A percentile compares a stretch with the other conserved stretches of the same genome.
These are phyloP conservation scores for Aspergillus tanneri DNA, from an alignment of 2,329 filamentous ascomycete species.

Conservation along the genomic window DNA sequence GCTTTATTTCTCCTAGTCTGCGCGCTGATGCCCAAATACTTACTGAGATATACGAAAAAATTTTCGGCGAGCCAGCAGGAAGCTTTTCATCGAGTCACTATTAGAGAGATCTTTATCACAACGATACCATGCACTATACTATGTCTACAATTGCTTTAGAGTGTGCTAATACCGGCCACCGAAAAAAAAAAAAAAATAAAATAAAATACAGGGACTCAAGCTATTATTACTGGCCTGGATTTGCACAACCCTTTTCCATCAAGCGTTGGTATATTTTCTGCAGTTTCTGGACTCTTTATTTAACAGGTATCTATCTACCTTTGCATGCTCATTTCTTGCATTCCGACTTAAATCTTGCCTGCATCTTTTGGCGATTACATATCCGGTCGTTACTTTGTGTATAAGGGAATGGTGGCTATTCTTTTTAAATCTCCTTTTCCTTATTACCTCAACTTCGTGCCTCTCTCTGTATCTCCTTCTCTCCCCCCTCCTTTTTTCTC, in stretches of 20 bases:
- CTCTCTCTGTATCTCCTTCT: constrained; percentile 1
- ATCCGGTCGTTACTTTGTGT: neutral
- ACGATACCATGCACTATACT: neutral
- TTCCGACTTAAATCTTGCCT: too few relatives aligned
- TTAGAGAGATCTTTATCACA: neutral
- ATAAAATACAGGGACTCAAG: too few relatives aligned
- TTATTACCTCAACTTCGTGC: too few relatives aligned
- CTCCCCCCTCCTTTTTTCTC: constrained; percentile 3
- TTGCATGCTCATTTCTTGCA: too few relatives aligned
- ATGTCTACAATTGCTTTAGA: too few relatives aligned
- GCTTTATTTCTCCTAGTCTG: constrained; percentile 73
- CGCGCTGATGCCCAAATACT: constrained; percentile 73
- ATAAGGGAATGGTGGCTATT: constrained; percentile 9
- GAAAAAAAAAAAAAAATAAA: too few relatives aligned
- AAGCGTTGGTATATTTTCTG: too few relatives aligned
- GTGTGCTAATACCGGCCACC: too few relatives aligned
- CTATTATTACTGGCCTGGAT: too few relatives aligned
- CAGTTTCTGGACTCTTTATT: too few relatives aligned
- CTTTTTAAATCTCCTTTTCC: constrained; percentile 3
- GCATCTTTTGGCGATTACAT: neutral
- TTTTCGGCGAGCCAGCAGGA: constrained; percentile 39
- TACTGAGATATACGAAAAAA: constrained; percentile 48
- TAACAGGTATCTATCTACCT: too few relatives aligned
- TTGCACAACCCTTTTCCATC: too few relatives aligned
- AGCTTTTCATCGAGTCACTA: constrained; percentile 6